Evolutionary conservation across 805 yeast genomes (phyloP).

Genomic region (Saturnispora diversa): DNA sequence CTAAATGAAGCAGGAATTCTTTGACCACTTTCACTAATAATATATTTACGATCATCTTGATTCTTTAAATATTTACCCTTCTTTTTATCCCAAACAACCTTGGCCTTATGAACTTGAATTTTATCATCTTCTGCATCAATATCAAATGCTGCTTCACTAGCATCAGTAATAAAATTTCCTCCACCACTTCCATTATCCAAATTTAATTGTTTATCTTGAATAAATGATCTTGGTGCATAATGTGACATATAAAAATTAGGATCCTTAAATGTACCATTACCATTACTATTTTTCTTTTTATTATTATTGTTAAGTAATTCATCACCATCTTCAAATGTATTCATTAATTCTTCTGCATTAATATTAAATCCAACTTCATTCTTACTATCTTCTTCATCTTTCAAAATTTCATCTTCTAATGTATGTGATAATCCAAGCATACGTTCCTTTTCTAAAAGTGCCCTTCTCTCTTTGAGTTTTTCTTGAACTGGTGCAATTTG

Average conservation of each 20-base stretch:
- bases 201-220: constrained; percentile 73
- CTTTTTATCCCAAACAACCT: constrained; percentile 88
- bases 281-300: constrained; percentile 34
- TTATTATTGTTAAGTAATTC: constrained; percentile 20
- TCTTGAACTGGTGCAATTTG: constrained; percentile 77
- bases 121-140: constrained; percentile 63
- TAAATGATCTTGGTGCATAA: constrained; percentile 66
- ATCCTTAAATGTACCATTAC: too few species aligned
- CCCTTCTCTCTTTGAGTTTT: constrained; percentile 62
- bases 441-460: constrained; percentile 63
- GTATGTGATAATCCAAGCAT: constrained; percentile 65
- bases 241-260: constrained; percentile 77
- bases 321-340: constrained; percentile 49
- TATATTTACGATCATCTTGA: constrained; percentile 77
- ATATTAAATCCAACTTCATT: constrained; percentile 31
- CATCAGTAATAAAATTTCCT: constrained; percentile 73
- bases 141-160: constrained; percentile 81
- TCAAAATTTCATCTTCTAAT: constrained; percentile 65
- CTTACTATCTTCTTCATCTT: constrained; percentile 33
- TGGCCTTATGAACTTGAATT: constrained; percentile 53
- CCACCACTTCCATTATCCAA: constrained; percentile 40
- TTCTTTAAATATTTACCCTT: constrained; percentile 82
- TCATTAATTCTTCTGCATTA: constrained; percentile 40
- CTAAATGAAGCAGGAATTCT: constrained; percentile 84
- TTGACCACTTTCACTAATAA: constrained; percentile 92